Evolutionary conservation across 176 grass and related monocot genomes (phyloP).

Genomic region (Hyparrhenia diplandra): DNA sequence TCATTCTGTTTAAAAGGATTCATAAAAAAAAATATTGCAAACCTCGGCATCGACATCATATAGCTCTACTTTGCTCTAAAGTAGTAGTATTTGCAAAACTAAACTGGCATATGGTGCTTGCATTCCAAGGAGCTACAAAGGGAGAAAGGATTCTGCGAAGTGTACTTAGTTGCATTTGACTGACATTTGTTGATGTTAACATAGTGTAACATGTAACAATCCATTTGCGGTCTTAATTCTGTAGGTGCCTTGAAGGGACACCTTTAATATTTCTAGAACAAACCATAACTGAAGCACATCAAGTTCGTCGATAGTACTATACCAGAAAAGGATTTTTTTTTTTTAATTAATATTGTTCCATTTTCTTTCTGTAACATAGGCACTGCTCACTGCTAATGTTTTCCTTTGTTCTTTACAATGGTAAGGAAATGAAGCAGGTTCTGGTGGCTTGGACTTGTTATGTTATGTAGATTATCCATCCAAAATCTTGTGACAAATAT

Average conservation of each 20-base stretch:
- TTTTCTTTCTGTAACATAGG: background rate
- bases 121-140: background rate
- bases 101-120: background rate
- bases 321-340: background rate
- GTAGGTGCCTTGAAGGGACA: background rate
- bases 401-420: background rate
- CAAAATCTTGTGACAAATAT: background rate
- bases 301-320: background rate
- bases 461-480: background rate
- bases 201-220: background rate
- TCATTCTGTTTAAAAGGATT: background rate
- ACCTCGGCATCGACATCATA: background rate
- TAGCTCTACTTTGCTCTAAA: no score
- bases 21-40: background rate
- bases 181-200: background rate
- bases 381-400: background rate
- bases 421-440: background rate
- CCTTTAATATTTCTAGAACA: background rate
- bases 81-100: no score
- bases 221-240: background rate
- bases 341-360: background rate
- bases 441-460: background rate
- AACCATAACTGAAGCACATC: background rate
- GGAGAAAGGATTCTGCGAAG: background rate
- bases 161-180: background rate